phyloP scores from a whole-genome alignment of 371 early-diverging fungal species.

The Apophysomyces elegans region DNA sequence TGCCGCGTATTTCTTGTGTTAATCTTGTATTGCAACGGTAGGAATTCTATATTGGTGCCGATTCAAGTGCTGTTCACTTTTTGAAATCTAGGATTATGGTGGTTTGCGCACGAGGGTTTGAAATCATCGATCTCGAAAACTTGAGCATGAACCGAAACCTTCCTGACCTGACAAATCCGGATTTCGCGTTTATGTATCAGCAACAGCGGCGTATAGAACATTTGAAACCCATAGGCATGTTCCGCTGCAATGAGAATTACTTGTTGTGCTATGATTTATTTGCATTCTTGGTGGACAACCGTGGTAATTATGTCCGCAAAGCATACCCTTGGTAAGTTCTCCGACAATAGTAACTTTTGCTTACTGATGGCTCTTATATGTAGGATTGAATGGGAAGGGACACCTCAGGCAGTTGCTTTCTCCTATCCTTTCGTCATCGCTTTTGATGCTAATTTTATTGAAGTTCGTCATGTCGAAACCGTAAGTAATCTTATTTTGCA shows the following conservation, averaged over 20 bases:
- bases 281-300: constrained; percentile 87
- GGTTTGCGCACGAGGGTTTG: constrained; percentile 83
- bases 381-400: constrained; percentile 58
- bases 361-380: background rate
- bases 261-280: constrained; percentile 92
- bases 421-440: constrained; percentile 87
- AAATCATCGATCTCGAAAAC: constrained; percentile 81
- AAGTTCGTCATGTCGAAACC: constrained; percentile 85
- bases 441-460: constrained; percentile 88
- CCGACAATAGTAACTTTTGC: background rate
- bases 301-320: constrained; percentile 21
- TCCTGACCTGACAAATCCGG: constrained; percentile 41
- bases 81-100: constrained; percentile 75
- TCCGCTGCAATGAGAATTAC: constrained; percentile 78
- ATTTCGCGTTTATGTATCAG: constrained; percentile 38
- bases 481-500: constrained; percentile 40
- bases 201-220: constrained; percentile 29
- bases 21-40: constrained; percentile 16
- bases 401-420: constrained; percentile 67
- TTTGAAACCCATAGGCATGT: constrained; percentile 80
- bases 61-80: constrained; percentile 73
- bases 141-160: constrained; percentile 63
- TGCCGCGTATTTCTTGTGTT: background rate
- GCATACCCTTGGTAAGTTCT: constrained; percentile 20
- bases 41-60: constrained; percentile 86